Evolutionary conservation across 2,329 filamentous ascomycete species (phyloP), one percentile per base, ranked within the genome.

Genomic region (Aspergillus sojae): DNA sequence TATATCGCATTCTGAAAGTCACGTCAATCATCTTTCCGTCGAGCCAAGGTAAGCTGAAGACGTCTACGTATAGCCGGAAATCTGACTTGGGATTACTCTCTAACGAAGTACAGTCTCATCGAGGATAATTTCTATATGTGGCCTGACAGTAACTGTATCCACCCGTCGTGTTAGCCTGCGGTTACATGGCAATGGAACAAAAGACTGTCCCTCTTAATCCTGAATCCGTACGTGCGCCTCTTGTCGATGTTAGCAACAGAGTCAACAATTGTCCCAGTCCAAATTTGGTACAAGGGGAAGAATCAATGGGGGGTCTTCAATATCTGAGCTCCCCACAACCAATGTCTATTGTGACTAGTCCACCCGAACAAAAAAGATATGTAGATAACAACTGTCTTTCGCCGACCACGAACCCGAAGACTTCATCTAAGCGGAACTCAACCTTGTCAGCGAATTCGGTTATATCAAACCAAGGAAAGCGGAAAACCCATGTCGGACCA

Each of bases 401-500:
- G 4, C 82, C 83, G 19, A 80, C 84, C 16, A 78, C 80, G 11
- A 81, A 85, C 16, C 77, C 80, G 23, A 76, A 80, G 28, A 75
- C 78, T 16, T 79, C 82, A 23, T 82, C 81, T 28, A 87, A 87
- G 26, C 75, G 81, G 16, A 79, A 81, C 65, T 83, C 85, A 0
- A 80, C 83, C 5, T 80, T 86, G 43, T 88, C 87, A 1, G 85
- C 83, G 2, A 78, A 82, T 0, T 88, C 86, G 6, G 85, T 84
- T 2, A 80, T 83, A 56, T 85, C 83, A 4, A 84, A 82, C 4
- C 83, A 82, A 59, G 81, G 83, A 5, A 83, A 85, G 66, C 80
- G 84, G 53, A 88, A 88, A 79, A 92, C 90, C 12, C 90, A 93
- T 71, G 92, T 99, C 71, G 95, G 95, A 0, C 94, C 94, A 68